Base-by-base conservation (phyloP, 139 green algal genomes). In the Chlamydomonas incerta region DNA sequence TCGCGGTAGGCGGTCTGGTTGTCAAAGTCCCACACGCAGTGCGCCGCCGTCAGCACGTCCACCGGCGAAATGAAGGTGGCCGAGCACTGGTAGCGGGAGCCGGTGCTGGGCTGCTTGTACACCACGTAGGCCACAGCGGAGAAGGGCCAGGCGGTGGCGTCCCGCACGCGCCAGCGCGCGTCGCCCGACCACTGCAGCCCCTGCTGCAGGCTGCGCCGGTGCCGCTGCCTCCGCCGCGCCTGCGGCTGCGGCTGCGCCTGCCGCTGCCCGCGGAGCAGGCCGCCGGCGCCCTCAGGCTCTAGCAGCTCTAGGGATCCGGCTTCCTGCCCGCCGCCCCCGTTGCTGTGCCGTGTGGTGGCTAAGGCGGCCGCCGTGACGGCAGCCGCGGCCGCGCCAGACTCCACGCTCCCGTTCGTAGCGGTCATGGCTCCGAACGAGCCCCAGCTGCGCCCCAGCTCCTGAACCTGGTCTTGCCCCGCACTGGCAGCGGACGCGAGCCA, bases 21-120 rank as follows among this genome's bases (percentile, higher is more conserved):
- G 13, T 67, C n/a, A n/a, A 89, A 85, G 55, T 91, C 84, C 84
- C 84, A 91, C 1, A 91, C 74, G 69, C 88, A 91, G 71, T 91
- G 88, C 24, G 80, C 88, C 1, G 88, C 88, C 6, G 88, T 91
- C 13, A 91, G 60, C 21, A 91, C 84, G 28, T 84, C 60, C 47
- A 87, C 81, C 2, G 80, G 66, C 3, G 41, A 75, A 21, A 91
- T 81, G 29, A 91, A 80, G n/a, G 68, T 80, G 15, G 83, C 88
- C 4, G 74, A 75, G 68, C 88, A 91, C 66, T 85, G 79, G 66
- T 69, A 75, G 0, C 46, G 0, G 14, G 20, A 11, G 9, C n/a
- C 60, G 2, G 66, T 75, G 31, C 34, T 28, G 14, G 46, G 46
- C 41, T 74, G 41, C 1, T 2, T 37, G 66, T 69, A 85, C 0